Conservation (phyloP, 1,284 basidiomycete genomes). For the Leccinum pachyderme region DNA sequence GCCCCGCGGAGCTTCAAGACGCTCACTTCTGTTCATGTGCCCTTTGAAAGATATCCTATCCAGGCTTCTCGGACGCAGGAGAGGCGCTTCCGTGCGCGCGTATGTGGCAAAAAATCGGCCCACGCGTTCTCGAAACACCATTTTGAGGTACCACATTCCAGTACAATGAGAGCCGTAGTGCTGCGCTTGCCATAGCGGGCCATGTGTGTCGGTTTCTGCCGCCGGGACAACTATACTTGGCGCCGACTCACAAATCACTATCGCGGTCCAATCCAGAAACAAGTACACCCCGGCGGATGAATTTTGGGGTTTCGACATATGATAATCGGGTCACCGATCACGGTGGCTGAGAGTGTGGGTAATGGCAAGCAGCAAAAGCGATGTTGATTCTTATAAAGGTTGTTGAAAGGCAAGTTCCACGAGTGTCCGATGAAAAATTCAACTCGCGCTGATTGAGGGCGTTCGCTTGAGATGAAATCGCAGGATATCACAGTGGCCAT, state of each 20-base stretch:
- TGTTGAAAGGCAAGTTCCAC: background rate
- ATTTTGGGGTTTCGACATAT: conserved; percentile 55
- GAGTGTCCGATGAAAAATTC: background rate
- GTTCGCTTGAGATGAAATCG: background rate
- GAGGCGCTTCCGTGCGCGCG: background rate
- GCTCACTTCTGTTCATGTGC: background rate
- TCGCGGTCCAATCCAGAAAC: conserved; percentile 46
- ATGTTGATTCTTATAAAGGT: conserved; percentile 7
- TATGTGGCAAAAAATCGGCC: background rate
- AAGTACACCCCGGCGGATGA: conserved; percentile 46
- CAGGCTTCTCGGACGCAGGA: background rate
- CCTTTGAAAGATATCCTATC: background rate
- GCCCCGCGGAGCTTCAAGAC: background rate
- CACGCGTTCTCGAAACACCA: conserved; percentile 46
- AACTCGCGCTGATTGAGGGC: background rate
- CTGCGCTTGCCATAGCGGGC: conserved; percentile 40
- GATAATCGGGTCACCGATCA: conserved; percentile 31
- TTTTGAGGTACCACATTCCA: conserved; percentile 17
- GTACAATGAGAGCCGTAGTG: conserved; percentile 8
- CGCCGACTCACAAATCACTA: conserved; percentile 16
- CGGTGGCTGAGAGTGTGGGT: background rate
- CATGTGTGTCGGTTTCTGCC: conserved; percentile 47
- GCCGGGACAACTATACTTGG: background rate
- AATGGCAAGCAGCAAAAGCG: background rate
- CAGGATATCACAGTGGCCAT: background rate